Evolutionary conservation across 2,329 filamentous ascomycete genomes (phyloP), one percentile per base, ranked within the genome.

Genomic region (Beauveria sp.): DNA sequence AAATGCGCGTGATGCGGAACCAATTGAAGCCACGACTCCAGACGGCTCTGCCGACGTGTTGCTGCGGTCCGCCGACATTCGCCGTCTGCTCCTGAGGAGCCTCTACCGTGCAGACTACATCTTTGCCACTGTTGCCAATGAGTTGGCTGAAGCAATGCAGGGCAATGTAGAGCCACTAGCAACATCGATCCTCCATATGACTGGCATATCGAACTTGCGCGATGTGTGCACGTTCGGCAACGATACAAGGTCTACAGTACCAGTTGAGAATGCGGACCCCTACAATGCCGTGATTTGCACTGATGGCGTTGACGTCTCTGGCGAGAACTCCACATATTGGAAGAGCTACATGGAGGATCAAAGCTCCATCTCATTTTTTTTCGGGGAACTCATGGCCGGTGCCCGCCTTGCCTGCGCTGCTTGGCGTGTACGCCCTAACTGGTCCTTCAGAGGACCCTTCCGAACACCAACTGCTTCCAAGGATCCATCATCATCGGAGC

Each of bases 361-460:
- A 20, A 54, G 64, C 6, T 42, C 53, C 9, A 64, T 70, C 40
- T 74, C 75, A 0, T 62, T 66, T 3, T 65, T 71, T 16, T 68
- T 75, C n/a, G 76, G 72, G 18, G 62, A 68, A 0, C 43, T 56
- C 42, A 76, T 74, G 75, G 62, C 74, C 12, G 54, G n/a, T 3
- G 66, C 77, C 48, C 75, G 74, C 1, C 65, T 80, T 5, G 62
- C 66, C 5, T 82, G 79, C 69, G 67, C 70, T 0, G 73, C 73
- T 2, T 76, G 79, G 69, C 42, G 14, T 5, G 22, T 38, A 8
- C 51, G 51, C 5, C 45, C 59, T 9, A 61, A 55, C 24, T 61
- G 59, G 59, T 42, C 51, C 12, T 56, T 50, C 59, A 61, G 50
- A 45, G 59, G 59, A 12, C 59, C 59, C 10, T 61, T 61, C 43